Evolutionary conservation across 768 basidiomycete genomes (phyloP).

Genomic region (Punctularia strigosozonata): DNA sequence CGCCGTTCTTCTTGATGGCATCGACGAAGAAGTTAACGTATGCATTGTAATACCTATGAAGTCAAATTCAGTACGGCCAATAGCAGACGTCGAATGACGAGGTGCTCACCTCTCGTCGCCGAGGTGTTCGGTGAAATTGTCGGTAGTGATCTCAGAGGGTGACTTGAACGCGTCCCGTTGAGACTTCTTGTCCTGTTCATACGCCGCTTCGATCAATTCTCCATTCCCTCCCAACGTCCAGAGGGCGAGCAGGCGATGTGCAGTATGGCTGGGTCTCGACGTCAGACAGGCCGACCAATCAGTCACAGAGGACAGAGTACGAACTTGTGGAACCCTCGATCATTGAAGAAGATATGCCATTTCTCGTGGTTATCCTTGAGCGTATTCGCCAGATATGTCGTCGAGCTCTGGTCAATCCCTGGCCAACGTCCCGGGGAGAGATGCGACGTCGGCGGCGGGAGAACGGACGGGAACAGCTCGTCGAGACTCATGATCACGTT

Average conservation of each 20-base stretch:
- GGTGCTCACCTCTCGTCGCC: constrained; percentile 39
- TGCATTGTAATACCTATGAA: constrained; percentile 41
- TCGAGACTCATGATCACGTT: too few species aligned
- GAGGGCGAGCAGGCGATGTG: constrained; percentile 46
- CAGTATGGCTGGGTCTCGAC: constrained; percentile 46
- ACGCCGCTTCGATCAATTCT: constrained; percentile 29
- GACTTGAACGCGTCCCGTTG: constrained; percentile 28
- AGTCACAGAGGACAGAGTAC: constrained; percentile 2
- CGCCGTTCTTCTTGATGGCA: constrained; percentile 27
- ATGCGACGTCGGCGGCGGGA: constrained; percentile 16
- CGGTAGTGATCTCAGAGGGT: constrained; percentile 29
- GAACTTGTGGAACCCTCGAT: constrained; percentile 23
- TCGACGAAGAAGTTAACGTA: constrained; percentile 47
- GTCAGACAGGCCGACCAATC: not conserved
- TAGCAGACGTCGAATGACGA: not conserved
- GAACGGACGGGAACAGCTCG: constrained; percentile 18
- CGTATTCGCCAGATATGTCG: constrained; percentile 8
- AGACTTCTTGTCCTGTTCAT: constrained; percentile 26
- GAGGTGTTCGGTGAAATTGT: constrained; percentile 43
- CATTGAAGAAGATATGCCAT: constrained; percentile 25
- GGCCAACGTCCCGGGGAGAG: constrained; percentile 23
- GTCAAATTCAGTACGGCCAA: not conserved
- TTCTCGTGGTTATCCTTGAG: constrained; percentile 19
- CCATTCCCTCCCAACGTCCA: constrained; percentile 47
- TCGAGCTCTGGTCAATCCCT: constrained; percentile 23